Conservation (phyloP, 345 rosid species). For the Rhodamnia rubescens region DNA sequence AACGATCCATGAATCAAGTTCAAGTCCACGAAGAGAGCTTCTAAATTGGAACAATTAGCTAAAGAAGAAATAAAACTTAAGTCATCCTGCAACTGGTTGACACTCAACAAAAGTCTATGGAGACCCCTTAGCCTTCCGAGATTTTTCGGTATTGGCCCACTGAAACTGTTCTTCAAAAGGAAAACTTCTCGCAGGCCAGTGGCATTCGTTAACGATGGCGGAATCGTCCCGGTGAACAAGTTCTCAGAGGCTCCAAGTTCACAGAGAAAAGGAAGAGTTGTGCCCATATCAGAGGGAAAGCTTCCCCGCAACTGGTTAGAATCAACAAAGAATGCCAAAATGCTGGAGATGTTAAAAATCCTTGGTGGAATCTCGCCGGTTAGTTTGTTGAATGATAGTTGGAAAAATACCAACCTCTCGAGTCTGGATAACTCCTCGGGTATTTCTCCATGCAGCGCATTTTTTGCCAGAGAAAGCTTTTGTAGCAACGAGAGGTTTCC, state of each 20-base stretch:
- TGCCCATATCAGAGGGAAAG: background rate
- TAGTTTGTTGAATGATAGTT: background rate
- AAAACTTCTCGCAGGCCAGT: background rate
- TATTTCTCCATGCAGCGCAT: background rate
- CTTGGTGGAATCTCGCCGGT: background rate
- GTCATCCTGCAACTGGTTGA: too few species aligned
- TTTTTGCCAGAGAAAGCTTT: accelerated
- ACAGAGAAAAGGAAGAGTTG: background rate
- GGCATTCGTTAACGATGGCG: background rate
- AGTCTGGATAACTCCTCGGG: background rate
- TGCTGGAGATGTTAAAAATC: background rate
- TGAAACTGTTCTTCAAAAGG: too few species aligned
- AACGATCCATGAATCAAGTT: too few species aligned
- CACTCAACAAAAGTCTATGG: too few species aligned
- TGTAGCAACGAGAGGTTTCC: background rate
- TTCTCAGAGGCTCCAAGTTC: accelerated
- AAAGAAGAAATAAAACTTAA: too few species aligned
- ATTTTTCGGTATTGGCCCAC: too few species aligned
- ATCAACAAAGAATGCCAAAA: accelerated
- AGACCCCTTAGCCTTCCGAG: too few species aligned
- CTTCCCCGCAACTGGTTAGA: background rate
- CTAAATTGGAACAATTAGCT: too few species aligned
- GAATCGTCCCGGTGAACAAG: background rate
- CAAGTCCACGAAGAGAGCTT: too few species aligned
- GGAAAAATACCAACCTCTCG: background rate